Evolutionary conservation across 345 rosid genomes (phyloP).

Genomic region (Hevea brasiliensis): DNA sequence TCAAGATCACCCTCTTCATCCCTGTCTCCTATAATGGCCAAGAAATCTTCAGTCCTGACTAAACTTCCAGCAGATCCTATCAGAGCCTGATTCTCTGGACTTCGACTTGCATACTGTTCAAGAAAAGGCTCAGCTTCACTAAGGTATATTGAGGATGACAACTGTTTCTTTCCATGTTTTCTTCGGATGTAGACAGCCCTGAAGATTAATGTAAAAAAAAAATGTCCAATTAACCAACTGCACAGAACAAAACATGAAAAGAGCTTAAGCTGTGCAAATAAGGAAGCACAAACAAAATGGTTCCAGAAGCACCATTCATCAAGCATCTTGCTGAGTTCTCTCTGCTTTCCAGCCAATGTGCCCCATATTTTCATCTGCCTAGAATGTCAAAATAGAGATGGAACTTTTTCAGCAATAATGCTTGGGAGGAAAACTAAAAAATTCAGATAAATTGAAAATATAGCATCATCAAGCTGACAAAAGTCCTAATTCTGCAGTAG

Average conservation of each 20-base stretch:
- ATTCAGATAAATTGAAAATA: background rate
- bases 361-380: constrained; percentile 96
- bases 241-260: background rate
- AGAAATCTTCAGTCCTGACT: constrained; percentile 70
- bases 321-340: constrained; percentile 80
- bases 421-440: background rate
- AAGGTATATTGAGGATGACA: constrained; percentile 72
- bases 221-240: constrained; percentile 5
- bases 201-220: constrained; percentile 18
- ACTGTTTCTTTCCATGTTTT: constrained; percentile 66
- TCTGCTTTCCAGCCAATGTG: constrained; percentile 79
- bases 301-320: constrained; percentile 77
- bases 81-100: constrained; percentile 67
- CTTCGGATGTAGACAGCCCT: constrained; percentile 77
- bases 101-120: constrained; percentile 73
- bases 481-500: background rate
- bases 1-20: constrained; percentile 95
- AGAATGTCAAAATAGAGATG: constrained; percentile 5
- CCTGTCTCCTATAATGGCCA: constrained; percentile 70
- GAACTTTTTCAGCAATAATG: background rate
- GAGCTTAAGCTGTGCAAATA: background rate
- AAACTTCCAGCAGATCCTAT: constrained; percentile 89
- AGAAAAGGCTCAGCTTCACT: constrained; percentile 96
- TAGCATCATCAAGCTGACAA: background rate
- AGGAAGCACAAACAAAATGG: constrained; percentile 19